Evolutionary conservation across 768 basidiomycete species (phyloP).

Genomic region (Agrocybe pediades): DNA sequence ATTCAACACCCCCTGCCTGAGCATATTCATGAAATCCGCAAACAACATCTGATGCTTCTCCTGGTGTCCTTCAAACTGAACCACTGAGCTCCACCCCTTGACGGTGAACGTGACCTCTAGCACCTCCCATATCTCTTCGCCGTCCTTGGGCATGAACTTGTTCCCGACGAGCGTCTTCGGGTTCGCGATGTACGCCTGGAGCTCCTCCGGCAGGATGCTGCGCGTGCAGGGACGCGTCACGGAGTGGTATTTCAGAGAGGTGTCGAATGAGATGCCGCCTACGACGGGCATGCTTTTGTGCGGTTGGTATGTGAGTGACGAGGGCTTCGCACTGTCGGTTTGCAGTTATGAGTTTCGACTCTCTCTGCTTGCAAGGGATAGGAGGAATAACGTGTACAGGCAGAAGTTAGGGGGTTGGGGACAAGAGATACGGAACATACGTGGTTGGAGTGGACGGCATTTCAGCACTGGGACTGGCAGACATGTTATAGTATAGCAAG

Average conservation of each 20-base stretch:
- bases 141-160: conserved; percentile 6
- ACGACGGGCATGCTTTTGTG: background rate
- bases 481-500: too few relatives aligned
- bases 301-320: background rate
- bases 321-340: background rate
- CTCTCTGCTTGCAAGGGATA: too few relatives aligned
- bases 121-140: conserved; percentile 6
- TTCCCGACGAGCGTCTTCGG: conserved; percentile 5
- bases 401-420: too few relatives aligned
- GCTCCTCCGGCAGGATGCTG: conserved; percentile 1
- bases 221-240: conserved; percentile 2
- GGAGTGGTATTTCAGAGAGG: background rate
- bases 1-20: conserved; percentile 1
- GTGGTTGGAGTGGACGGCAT: too few relatives aligned
- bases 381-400: too few relatives aligned
- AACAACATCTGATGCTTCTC: conserved; percentile 5
- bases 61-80: conserved; percentile 4
- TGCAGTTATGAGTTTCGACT: too few relatives aligned
- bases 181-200: background rate
- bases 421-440: too few relatives aligned
- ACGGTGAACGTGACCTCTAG: conserved; percentile 1
- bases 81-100: conserved; percentile 2
- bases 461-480: too few relatives aligned
- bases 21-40: conserved; percentile 4
- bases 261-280: background rate